Evolutionary conservation across 75 land plant genomes (phyloP), one percentile per base, ranked within the genome.

Genomic region (Sequoia sempervirens): DNA sequence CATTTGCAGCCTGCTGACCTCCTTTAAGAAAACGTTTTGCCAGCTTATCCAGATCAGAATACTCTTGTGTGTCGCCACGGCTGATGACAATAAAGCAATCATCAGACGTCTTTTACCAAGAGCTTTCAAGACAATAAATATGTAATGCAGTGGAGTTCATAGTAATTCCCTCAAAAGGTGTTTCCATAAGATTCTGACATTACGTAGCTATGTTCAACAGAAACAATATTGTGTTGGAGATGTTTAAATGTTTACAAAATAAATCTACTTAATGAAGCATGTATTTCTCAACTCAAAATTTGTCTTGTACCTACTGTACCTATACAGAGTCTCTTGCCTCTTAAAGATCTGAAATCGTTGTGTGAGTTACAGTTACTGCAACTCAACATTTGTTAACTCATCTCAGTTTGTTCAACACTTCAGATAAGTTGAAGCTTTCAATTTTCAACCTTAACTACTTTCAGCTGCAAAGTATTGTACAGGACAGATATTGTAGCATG

Each of bases 31-130:
- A 95, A 17, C 89, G 89, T 17, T 81, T 88, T 26, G 96, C 96
- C 41, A 97, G 88, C 84, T 90, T 89, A 79, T 86, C 86, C 56
- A 97, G 75, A 85, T 93, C 96, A 28, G 96, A 85, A 90, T 87
- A 95, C 56, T 95, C 70, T 69, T 88, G 83, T 30, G 93, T 87
- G 87, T 94, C 96, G 34, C 89, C 91, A 61, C 96, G 93, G 53
- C 97, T 93, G 94, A 20, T 61, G 43, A 45, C 17, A n/a, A 47
- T 26, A 53, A 17, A 84, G 45, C n/a, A 80, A 11, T 43, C 34
- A 9, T 78, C 20, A 84, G 61, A 75, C 28, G 14, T 18, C 26
- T 37, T 18, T 36, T 14, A 45, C 0, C 3, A 79, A 54, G 34
- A 36, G n/a, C 41, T 78, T 73, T 83, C 45, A 11, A 45, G 3